Conservation (phyloP, 2,329 filamentous ascomycete species). For the Aureobasidium pullulans region DNA sequence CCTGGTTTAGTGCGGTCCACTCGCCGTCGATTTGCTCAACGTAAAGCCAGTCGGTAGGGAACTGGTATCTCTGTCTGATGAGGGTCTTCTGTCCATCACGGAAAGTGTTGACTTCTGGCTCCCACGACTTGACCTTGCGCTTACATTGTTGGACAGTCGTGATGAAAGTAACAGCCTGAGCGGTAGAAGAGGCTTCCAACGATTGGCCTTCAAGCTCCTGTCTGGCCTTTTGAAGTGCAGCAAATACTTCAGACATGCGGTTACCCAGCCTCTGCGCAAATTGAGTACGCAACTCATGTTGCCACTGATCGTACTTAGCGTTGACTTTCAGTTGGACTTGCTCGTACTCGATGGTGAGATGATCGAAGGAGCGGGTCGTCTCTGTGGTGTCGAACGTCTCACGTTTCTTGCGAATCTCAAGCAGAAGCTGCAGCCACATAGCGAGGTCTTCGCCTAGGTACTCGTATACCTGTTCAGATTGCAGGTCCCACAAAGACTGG, state of each 20-base stretch:
- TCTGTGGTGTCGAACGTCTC: conserved; percentile 97
- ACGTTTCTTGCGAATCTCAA: conserved; percentile 91
- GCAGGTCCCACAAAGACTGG: conserved; percentile 95
- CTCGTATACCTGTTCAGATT: conserved; percentile 91
- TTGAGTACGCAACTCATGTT: conserved; percentile 90
- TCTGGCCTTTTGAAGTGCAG: conserved; percentile 83
- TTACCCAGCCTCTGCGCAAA: conserved; percentile 84
- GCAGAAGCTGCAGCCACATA: conserved; percentile 89
- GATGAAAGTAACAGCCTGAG: conserved; percentile 96
- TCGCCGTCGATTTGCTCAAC: conserved; percentile 95
- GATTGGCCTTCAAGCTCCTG: conserved; percentile 87
- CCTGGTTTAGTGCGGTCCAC: conserved; percentile 89
- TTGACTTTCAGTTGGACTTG: conserved; percentile 99
- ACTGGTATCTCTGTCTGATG: conserved; percentile 85
- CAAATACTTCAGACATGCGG: conserved; percentile 86
- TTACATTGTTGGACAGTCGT: conserved; percentile 96
- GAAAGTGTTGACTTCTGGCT: conserved; percentile 92
- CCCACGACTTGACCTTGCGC: conserved; percentile 87
- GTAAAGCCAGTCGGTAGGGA: conserved; percentile 87
- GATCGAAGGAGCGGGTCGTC: conserved; percentile 84
- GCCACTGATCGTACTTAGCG: conserved; percentile 98
- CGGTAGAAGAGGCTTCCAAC: conserved; percentile 88
- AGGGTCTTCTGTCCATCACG: conserved; percentile 91
- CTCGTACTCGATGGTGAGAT: conserved; percentile 93
- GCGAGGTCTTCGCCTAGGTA: conserved; percentile 84